Evolutionary conservation across 345 rosid genomes (phyloP).

Genomic region (Syzygium grande): DNA sequence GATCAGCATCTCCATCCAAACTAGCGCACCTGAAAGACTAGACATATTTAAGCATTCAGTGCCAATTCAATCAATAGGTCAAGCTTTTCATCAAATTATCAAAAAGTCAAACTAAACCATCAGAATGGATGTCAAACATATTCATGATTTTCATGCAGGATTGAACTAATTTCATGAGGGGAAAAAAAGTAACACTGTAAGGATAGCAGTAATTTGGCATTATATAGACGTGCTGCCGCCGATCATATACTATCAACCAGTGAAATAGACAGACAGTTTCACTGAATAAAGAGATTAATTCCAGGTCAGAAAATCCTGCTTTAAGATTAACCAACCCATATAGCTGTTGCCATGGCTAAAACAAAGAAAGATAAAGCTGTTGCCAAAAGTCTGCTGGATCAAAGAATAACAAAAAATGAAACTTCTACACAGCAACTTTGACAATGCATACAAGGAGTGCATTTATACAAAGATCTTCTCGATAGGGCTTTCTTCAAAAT

Average conservation of each 20-base stretch:
- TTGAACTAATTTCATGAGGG: neutral
- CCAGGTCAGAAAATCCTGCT: neutral
- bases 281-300: neutral
- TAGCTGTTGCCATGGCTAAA: neutral
- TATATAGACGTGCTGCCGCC: neutral
- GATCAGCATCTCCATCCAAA: conserved; percentile 97
- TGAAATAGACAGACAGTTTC: neutral
- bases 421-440: neutral
- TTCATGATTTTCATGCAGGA: neutral
- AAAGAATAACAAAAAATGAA: neutral
- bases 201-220: neutral
- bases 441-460: neutral
- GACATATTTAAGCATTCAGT: conserved; percentile 20
- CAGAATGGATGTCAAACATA: neutral
- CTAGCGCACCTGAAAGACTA: conserved; percentile 80
- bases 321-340: neutral
- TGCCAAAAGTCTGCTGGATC: neutral
- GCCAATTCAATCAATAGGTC: neutral
- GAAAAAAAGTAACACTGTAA: neutral
- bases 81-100: neutral
- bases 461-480: neutral
- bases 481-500: neutral
- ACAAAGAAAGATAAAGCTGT: neutral
- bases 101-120: neutral
- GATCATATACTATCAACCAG: neutral